Evolutionary conservation across 78 protist species (phyloP), one percentile per base, ranked within the genome.

Genomic region (Pelomyxa schiedti): DNA sequence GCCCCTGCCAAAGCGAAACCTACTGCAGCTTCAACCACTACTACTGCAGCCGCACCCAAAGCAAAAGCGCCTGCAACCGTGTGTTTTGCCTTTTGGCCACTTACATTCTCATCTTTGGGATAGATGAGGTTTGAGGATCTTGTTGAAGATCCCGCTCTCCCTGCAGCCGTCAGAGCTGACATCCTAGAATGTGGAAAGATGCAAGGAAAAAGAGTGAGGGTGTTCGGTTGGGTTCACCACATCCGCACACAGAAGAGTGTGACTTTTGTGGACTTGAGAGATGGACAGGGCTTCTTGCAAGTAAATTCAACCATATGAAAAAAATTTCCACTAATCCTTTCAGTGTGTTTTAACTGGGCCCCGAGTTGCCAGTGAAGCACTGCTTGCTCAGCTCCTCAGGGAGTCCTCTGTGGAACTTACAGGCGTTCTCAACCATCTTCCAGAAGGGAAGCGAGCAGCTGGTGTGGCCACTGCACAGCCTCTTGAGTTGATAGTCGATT

Each of bases 241-340:
- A 8, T 86, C 35, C 90, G 98, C 53, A 80, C 75, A 37, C 81
- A 84, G 36, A 78, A 69, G 63, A 71, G 41, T 67, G 42, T 93
- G 37, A 30, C 69, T 29, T 95, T 95, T 74, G n/a, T 95, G 4
- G 86, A 81, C 29, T 78, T 95, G 26, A 80, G 98, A 29, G 98
- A 95, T 67, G 98, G 98, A 42, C 84, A 97, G 53, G 95, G 95
- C 35, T 89, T 35, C 72, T 72, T 91, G 42, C 98, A 93, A 77
- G 40, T 76, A n/a, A n/a, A n/a, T n/a, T 8, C 90, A 90, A 41
- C 83, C 88, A 30, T 73, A 1, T 47, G 92, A 76, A 7, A 9
- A 66, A 9, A n/a, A n/a, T n/a, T n/a, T n/a, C n/a, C n/a, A n/a
- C n/a, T n/a, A n/a, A n/a, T n/a, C n/a, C n/a, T n/a, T n/a, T n/a